phyloP scores from a whole-genome alignment of 352 stramenopile genomes.

The Phytopythium chamaehyphon region DNA sequence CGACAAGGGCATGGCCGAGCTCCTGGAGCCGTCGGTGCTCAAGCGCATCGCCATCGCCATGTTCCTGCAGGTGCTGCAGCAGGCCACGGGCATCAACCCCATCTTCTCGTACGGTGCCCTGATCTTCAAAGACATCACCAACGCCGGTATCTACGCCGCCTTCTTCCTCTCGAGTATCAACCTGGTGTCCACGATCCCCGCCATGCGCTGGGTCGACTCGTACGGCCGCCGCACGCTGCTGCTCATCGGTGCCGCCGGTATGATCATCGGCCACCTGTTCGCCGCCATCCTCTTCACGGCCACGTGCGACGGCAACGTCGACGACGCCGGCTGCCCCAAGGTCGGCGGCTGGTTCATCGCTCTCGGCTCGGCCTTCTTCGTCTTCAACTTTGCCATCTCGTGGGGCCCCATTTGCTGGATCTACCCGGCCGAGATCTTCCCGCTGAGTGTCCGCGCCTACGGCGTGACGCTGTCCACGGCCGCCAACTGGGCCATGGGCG shows the following conservation, averaged over 20 bases:
- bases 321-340: slow-evolving; percentile 19
- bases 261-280: slow-evolving; percentile 36
- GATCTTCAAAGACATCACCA: slow-evolving; percentile 29
- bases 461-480: slow-evolving; percentile 19
- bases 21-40: slow-evolving; percentile 18
- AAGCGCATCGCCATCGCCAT: slow-evolving; percentile 29
- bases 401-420: slow-evolving; percentile 51
- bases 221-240: slow-evolving; percentile 32
- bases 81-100: slow-evolving; percentile 31
- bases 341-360: slow-evolving; percentile 33
- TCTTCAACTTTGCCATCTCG: slow-evolving; percentile 39
- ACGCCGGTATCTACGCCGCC: slow-evolving; percentile 16
- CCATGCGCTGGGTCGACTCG: slow-evolving; percentile 33
- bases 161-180: slow-evolving; percentile 26
- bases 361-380: slow-evolving; percentile 26
- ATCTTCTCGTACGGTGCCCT: slow-evolving; percentile 20
- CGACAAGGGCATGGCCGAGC: slow-evolving; percentile 15
- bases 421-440: slow-evolving; percentile 54
- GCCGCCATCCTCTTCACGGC: slow-evolving; percentile 28
- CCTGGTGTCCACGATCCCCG: slow-evolving; percentile 28
- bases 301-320: slow-evolving; percentile 27
- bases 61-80: slow-evolving; percentile 33
- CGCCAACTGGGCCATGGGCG: slow-evolving; percentile 40
- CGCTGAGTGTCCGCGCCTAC: slow-evolving; percentile 32
- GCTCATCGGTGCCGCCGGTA: slow-evolving; percentile 33